These are phyloP conservation scores for Magnaporthiopsis poae DNA, from an alignment of 2,329 filamentous ascomycete species.

Conservation along the genomic window DNA sequence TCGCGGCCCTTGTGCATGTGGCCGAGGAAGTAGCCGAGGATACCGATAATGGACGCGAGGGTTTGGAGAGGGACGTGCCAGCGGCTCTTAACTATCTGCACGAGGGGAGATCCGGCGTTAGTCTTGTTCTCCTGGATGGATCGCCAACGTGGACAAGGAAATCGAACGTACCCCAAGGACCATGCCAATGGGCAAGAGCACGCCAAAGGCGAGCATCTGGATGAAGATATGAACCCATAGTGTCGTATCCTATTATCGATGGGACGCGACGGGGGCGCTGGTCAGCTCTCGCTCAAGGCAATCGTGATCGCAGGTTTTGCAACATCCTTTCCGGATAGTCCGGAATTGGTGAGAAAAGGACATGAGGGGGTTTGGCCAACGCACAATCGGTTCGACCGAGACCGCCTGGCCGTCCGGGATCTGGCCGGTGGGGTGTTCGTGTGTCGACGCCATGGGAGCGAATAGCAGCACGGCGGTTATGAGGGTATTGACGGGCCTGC, in stretches of 20 bases:
- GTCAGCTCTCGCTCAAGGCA: conserved; percentile 8
- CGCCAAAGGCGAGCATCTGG: conserved; percentile 77
- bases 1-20: conserved; percentile 83
- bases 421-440: conserved; percentile 42
- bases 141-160: not conserved
- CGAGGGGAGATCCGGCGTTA: not conserved
- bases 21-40: conserved; percentile 81
- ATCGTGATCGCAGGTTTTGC: not conserved
- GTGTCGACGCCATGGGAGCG: conserved; percentile 21
- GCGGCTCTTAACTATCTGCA: conserved; percentile 72
- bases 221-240: conserved; percentile 91
- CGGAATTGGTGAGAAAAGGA: not conserved
- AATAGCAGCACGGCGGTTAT: conserved; percentile 11
- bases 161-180: conserved; percentile 1
- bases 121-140: not conserved
- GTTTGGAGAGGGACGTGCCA: conserved; percentile 91
- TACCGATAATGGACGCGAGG: conserved; percentile 61
- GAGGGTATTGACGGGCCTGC: not conserved
- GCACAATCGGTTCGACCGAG: conserved; percentile 52
- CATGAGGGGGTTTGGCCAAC: not conserved
- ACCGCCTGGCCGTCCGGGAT: conserved; percentile 61
- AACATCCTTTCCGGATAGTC: not conserved
- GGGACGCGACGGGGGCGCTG: conserved; percentile 9
- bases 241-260: conserved; percentile 54
- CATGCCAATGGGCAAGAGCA: conserved; percentile 92